These are phyloP conservation scores for Alnus glutinosa DNA, from an alignment of 306 rosid species.

Conservation along the genomic window DNA sequence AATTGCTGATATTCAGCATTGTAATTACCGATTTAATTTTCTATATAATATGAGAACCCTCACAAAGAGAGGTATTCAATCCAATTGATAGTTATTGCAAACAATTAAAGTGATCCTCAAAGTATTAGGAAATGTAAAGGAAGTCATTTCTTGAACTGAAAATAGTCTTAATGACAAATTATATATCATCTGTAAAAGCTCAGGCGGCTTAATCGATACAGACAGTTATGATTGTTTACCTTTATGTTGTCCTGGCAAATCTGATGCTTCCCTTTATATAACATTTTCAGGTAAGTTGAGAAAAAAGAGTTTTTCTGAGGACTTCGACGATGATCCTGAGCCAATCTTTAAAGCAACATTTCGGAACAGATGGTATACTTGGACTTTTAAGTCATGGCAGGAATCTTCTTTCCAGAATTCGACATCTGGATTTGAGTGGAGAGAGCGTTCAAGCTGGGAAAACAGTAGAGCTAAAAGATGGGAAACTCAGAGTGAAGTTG, in stretches of 20 bases:
- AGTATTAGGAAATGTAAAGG: not conserved
- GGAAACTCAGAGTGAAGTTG: constrained; percentile 55
- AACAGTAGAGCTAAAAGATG: constrained; percentile 39
- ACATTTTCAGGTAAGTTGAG: constrained; percentile 39
- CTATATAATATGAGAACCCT: too few relatives aligned
- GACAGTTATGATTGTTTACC: not conserved
- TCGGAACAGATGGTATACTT: constrained; percentile 56
- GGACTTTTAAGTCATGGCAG: constrained; percentile 51
- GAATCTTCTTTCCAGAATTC: constrained; percentile 43
- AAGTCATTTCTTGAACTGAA: not conserved
- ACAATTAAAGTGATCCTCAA: not conserved
- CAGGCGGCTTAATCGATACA: not conserved
- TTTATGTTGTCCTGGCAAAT: not conserved
- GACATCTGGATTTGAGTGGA: constrained; percentile 66
- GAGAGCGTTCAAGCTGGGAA: constrained; percentile 48
- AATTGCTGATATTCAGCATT: too few relatives aligned
- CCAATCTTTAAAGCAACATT: constrained; percentile 54
- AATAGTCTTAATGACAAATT: not conserved
- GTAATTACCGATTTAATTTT: too few relatives aligned
- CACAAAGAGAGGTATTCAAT: too few relatives aligned
- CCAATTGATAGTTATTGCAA: not conserved
- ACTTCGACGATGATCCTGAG: constrained; percentile 46
- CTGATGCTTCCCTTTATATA: not conserved
- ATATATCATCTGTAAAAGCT: not conserved
- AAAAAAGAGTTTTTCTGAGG: constrained; percentile 42